Conservation (phyloP, 1,284 basidiomycete species). For the Apiotrichum laibachii region DNA sequence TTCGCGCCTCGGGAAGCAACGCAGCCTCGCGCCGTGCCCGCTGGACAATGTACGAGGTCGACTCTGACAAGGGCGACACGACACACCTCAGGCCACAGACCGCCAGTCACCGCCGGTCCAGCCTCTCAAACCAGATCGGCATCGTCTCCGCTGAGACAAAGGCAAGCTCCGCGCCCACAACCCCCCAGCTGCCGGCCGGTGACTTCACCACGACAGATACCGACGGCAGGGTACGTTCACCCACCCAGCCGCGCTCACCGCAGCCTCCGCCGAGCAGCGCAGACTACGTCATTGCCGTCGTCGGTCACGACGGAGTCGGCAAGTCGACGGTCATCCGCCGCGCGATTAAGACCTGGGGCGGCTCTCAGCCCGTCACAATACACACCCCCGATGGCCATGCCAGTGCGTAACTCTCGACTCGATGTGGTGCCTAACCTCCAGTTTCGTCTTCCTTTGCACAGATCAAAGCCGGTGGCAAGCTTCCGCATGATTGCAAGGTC, state of each 20-base stretch:
- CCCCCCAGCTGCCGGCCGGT: not conserved
- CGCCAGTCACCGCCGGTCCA: conserved; percentile 1
- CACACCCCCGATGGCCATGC: conserved; percentile 21
- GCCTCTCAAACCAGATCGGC: conserved; percentile 13
- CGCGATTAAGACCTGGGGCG: conserved; percentile 44
- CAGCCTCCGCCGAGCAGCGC: conserved; percentile 4
- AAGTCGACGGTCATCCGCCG: conserved; percentile 45
- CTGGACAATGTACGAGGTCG: conserved; percentile 31
- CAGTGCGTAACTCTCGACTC: conserved; percentile 16
- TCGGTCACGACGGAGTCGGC: conserved; percentile 44
- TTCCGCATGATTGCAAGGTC: conserved; percentile 34
- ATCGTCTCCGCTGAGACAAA: not conserved
- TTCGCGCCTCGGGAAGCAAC: not conserved
- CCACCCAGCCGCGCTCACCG: not conserved
- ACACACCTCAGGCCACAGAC: not conserved
- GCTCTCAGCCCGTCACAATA: conserved; percentile 27
- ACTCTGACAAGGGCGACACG: not conserved
- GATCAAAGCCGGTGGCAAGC: conserved; percentile 39
- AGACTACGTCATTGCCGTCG: conserved; percentile 45
- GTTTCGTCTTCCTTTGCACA: conserved; percentile 39
- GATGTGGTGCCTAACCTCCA: conserved; percentile 13
- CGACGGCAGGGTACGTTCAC: not conserved
- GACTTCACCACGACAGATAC: not conserved
- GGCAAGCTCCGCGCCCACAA: not conserved
- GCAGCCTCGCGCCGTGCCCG: conserved; percentile 42